Evolutionary conservation across 2,329 filamentous ascomycete genomes (phyloP).

Genomic region (Talaromyces atroroseus): DNA sequence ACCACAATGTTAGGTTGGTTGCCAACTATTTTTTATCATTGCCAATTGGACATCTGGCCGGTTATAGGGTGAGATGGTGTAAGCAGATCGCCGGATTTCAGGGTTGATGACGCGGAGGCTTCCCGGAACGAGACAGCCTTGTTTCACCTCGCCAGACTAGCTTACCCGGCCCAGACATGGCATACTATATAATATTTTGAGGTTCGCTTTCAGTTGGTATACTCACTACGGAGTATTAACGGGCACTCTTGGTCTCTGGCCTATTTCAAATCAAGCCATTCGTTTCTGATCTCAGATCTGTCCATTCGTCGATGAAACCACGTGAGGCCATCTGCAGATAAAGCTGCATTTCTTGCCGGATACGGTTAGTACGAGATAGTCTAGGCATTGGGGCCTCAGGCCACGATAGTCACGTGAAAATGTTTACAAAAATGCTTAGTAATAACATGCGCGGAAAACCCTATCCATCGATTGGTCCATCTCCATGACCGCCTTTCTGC

Average conservation of each 20-base stretch:
- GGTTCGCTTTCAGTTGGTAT: too few relatives aligned
- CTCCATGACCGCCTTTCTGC: too few relatives aligned
- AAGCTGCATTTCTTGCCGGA: background rate
- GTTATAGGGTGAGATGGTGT: background rate
- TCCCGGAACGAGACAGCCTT: constrained; percentile 4
- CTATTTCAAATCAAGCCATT: background rate
- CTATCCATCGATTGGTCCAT: too few relatives aligned
- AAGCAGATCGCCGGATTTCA: constrained; percentile 7
- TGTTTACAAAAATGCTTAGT: background rate
- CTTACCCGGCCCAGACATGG: background rate
- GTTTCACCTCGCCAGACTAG: background rate
- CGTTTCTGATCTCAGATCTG: background rate
- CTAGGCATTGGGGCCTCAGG: background rate
- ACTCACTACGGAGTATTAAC: too few relatives aligned
- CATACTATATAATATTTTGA: too few relatives aligned
- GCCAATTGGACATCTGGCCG: background rate
- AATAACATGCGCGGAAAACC: background rate
- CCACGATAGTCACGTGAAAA: background rate
- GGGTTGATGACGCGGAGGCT: constrained; percentile 9
- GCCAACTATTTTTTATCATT: too few relatives aligned
- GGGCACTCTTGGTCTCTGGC: too few relatives aligned
- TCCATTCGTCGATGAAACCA: background rate
- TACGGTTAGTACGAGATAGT: background rate
- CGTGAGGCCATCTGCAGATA: background rate
- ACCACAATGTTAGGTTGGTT: too few relatives aligned